Percentiles rank a stretch among this genome's conserved stretches.
phyloP scores from a whole-genome alignment of 2,329 filamentous ascomycete genomes.

The Byssothecium circinans region DNA sequence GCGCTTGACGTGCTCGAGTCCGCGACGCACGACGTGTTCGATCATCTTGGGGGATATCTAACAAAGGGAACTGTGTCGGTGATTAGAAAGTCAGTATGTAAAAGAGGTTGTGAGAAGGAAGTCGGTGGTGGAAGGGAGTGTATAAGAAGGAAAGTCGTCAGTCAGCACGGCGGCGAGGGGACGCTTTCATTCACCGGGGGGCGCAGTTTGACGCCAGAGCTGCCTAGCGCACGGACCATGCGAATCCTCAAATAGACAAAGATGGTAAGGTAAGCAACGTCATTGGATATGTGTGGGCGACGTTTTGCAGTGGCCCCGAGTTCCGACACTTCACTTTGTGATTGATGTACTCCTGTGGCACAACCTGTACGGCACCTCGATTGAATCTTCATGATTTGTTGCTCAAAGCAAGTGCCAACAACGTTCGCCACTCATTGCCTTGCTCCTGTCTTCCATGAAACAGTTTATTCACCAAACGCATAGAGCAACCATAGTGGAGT shows the following conservation, averaged over 20 bases:
- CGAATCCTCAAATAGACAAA: not conserved
- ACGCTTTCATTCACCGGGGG: not conserved
- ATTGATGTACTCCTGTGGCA: too few species aligned
- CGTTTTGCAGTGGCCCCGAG: too few species aligned
- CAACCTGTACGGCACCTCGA: too few species aligned
- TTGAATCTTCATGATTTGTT: too few species aligned
- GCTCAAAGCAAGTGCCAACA: too few species aligned
- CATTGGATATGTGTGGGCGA: not conserved
- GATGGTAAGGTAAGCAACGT: not conserved
- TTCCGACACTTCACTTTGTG: too few species aligned
- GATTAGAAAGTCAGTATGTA: conserved; percentile 1
- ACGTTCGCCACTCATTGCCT: too few species aligned
- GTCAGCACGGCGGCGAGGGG: conserved; percentile 4
- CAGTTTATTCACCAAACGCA: too few species aligned
- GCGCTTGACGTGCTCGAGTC: conserved; percentile 37
- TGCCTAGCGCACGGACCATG: conserved; percentile 15
- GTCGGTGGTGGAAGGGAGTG: conserved; percentile 4
- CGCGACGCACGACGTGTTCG: conserved; percentile 35
- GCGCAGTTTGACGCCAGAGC: conserved; percentile 12
- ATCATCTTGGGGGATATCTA: conserved; percentile 19
- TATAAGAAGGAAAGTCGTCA: conserved; percentile 9
- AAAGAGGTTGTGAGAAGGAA: conserved; percentile 1
- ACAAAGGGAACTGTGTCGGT: conserved; percentile 7
- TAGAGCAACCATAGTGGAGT: too few species aligned
- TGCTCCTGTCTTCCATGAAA: too few species aligned